Evolutionary conservation across 768 basidiomycete genomes (phyloP).

Genomic region (Suillus cothurnatus): DNA sequence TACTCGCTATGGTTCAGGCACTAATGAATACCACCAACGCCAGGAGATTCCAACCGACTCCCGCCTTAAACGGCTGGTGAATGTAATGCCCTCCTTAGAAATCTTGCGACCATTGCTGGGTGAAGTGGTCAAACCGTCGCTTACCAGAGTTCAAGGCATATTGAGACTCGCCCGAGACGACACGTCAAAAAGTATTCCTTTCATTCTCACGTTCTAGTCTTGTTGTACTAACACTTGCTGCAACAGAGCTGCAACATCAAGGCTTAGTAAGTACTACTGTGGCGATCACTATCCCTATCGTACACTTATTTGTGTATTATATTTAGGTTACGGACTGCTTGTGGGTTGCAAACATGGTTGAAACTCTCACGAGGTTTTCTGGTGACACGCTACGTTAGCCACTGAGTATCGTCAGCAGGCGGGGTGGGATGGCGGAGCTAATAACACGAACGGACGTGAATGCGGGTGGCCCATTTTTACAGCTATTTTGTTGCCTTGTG

Average conservation of each 20-base stretch:
- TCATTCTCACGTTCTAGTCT: not conserved
- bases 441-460: slow-evolving; percentile 17
- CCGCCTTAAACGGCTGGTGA: not conserved
- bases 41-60: not conserved
- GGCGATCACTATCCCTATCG: not conserved
- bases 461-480: not conserved
- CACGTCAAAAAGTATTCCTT: not conserved
- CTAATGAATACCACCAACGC: not conserved
- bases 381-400: not conserved
- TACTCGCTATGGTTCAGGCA: no score
- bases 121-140: no score
- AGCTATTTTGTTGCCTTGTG: not conserved
- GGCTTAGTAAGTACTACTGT: not conserved
- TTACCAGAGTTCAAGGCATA: not conserved
- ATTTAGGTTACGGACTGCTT: not conserved
- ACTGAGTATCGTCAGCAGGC: not conserved
- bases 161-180: not conserved
- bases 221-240: not conserved
- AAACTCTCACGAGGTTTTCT: not conserved
- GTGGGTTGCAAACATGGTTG: not conserved
- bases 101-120: not conserved
- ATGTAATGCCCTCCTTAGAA: not conserved
- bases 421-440: slow-evolving; percentile 20
- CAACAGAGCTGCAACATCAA: not conserved
- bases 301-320: not conserved